A percentile compares a stretch with the other conserved stretches of the same genome.
Evolutionary conservation across 2,329 filamentous ascomycete species (phyloP).

Genomic region (Fusarium transvaalense): DNA sequence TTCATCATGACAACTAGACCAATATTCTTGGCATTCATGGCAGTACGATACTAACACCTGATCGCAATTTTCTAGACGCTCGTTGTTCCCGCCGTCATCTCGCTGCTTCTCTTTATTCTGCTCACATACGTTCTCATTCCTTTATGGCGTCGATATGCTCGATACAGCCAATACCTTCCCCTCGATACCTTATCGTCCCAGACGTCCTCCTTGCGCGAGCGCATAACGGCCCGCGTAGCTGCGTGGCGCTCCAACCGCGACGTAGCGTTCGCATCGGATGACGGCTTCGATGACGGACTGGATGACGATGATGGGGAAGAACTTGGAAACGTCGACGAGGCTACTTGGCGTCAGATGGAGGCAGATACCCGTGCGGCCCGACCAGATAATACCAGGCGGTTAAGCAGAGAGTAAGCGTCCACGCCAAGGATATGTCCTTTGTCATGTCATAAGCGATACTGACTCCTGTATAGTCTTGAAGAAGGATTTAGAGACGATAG

Average conservation of each 20-base stretch:
- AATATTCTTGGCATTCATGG: slow-evolving; percentile 4
- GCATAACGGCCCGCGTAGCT: slow-evolving; percentile 55
- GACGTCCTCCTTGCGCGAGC: slow-evolving; percentile 66
- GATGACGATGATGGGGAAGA: slow-evolving; percentile 74
- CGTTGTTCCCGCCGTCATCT: slow-evolving; percentile 77
- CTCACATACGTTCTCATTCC: slow-evolving; percentile 75
- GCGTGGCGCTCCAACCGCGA: slow-evolving; percentile 60
- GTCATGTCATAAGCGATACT: slow-evolving; percentile 10
- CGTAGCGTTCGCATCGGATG: slow-evolving; percentile 58
- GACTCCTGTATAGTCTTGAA: slow-evolving; percentile 65
- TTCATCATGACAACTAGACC: slow-evolving; percentile 22
- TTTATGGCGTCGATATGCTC: slow-evolving; percentile 75
- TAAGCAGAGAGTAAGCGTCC: slow-evolving; percentile 77
- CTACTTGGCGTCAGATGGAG: slow-evolving; percentile 59
- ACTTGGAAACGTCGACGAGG: slow-evolving; percentile 69
- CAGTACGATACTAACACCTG: slow-evolving; percentile 25
- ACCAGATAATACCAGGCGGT: slow-evolving; percentile 67
- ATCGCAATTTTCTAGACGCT: slow-evolving; percentile 70
- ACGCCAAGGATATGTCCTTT: neutral
- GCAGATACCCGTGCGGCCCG: slow-evolving; percentile 51
- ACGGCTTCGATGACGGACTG: slow-evolving; percentile 63
- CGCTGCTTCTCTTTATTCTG: slow-evolving; percentile 75
- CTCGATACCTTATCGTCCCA: slow-evolving; percentile 72
- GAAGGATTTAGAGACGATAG: slow-evolving; percentile 63
- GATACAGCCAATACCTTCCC: slow-evolving; percentile 81